Conservation (phyloP, 2,329 filamentous ascomycete genomes). For the Cladosporium sp. region DNA sequence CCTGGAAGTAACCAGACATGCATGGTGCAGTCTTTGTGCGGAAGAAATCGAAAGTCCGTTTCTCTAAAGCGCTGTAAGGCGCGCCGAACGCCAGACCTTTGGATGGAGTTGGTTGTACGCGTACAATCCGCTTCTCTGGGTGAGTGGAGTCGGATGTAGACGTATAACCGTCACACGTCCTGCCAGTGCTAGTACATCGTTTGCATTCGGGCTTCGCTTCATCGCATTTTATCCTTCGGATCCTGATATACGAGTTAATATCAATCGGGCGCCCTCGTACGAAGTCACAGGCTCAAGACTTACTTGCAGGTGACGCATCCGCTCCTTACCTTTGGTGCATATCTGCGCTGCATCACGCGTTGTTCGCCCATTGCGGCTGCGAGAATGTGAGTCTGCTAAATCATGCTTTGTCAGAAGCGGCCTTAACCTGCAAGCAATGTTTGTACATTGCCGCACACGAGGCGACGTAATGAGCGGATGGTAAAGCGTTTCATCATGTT, state of each 20-base stretch:
- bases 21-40: constrained; percentile 23
- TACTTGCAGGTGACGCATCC: constrained; percentile 56
- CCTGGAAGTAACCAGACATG: constrained; percentile 29
- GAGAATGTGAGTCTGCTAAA: neutral
- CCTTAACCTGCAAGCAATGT: neutral
- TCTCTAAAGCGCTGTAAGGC: constrained; percentile 24
- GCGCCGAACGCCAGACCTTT: constrained; percentile 20
- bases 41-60: constrained; percentile 29
- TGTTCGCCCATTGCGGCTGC: constrained; percentile 5
- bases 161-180: constrained; percentile 48
- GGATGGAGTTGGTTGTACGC: constrained; percentile 13
- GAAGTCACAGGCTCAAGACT: constrained; percentile 24
- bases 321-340: constrained; percentile 21
- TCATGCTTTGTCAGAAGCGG: neutral
- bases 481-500: neutral
- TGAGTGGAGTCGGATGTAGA: constrained; percentile 11
- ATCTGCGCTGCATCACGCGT: constrained; percentile 7
- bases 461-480: neutral
- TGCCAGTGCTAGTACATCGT: neutral
- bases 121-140: constrained; percentile 9
- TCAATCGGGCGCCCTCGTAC: neutral
- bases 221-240: constrained; percentile 56
- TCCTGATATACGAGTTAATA: constrained; percentile 31
- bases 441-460: neutral
- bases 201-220: constrained; percentile 32